Conservation (phyloP, 805 yeast genomes). For the Monosporozyma siamensis region DNA sequence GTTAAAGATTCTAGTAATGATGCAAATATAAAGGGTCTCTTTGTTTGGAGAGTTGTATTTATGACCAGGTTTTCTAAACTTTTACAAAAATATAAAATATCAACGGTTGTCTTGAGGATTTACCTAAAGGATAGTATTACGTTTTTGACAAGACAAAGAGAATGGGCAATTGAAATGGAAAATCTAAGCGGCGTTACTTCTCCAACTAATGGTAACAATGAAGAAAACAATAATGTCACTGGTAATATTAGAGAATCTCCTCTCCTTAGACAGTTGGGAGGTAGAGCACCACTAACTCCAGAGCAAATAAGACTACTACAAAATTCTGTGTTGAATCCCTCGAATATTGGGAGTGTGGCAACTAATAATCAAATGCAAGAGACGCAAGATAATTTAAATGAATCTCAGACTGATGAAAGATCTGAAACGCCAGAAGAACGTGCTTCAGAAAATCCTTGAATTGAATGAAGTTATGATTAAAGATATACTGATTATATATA, state of each 20-base stretch:
- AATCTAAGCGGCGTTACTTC: constrained; percentile 12
- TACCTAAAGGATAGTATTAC: constrained; percentile 29
- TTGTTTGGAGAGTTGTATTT: constrained; percentile 24
- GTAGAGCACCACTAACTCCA: constrained; percentile 14
- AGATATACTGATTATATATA: background rate
- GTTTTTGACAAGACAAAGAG: constrained; percentile 28
- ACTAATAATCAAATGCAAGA: background rate
- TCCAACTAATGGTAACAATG: constrained; percentile 10
- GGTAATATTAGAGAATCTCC: background rate
- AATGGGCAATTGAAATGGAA: constrained; percentile 19
- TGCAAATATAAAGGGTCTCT: constrained; percentile 21
- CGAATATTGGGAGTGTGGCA: background rate
- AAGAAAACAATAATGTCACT: background rate
- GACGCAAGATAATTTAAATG: constrained; percentile 3
- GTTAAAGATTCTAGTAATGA: constrained; percentile 15
- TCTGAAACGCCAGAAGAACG: constrained; percentile 26
- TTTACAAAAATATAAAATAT: constrained; percentile 23
- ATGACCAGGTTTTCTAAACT: constrained; percentile 20
- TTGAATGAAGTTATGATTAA: too few species aligned
- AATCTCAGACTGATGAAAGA: constrained; percentile 13
- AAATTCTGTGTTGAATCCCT: constrained; percentile 11
- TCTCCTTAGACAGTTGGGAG: constrained; percentile 1
- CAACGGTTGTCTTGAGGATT: constrained; percentile 27
- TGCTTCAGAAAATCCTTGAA: constrained; percentile 2
- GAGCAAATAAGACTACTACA: constrained; percentile 24